These are phyloP conservation scores for Avena insularis DNA, from an alignment of 176 grass and related monocot genomes.

Conservation along the genomic window DNA sequence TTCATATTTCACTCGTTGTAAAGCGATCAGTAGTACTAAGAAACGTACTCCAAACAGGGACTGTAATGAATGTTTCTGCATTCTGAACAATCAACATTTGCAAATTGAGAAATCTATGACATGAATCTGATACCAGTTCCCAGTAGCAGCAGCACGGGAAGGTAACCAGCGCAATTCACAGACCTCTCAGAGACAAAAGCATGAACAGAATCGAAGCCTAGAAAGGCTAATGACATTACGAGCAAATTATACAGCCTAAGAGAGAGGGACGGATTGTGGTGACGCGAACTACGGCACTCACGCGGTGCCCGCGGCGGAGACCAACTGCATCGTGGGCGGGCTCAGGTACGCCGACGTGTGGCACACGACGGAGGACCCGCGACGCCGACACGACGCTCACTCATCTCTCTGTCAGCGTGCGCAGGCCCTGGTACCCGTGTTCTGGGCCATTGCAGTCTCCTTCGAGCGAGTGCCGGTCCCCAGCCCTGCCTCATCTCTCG, in stretches of 20 bases:
- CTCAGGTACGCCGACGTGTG: conserved; percentile 52
- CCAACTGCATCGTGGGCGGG: conserved; percentile 71
- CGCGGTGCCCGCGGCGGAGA: conserved; percentile 46
- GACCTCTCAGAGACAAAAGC: not conserved
- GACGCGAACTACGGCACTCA: conserved; percentile 41
- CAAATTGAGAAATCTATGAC: not conserved
- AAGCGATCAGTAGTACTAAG: not conserved
- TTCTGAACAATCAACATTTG: not conserved
- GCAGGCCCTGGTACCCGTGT: too few relatives aligned
- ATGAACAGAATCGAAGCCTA: not conserved
- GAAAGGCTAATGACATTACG: not conserved
- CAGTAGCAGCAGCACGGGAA: not conserved
- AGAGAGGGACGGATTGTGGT: not conserved
- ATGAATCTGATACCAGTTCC: not conserved
- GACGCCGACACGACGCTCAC: not conserved
- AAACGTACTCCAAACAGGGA: not conserved
- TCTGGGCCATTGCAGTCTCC: too few relatives aligned
- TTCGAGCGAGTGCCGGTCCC: too few relatives aligned
- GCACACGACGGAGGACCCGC: conserved; percentile 45
- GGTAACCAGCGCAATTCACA: not conserved
- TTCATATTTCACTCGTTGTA: not conserved
- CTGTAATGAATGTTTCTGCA: not conserved
- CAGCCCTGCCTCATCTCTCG: too few relatives aligned
- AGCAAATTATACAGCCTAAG: not conserved
- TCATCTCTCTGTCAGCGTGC: too few relatives aligned